phyloP scores from a whole-genome alignment of 306 rosid species.

The Lablab purpureus region DNA sequence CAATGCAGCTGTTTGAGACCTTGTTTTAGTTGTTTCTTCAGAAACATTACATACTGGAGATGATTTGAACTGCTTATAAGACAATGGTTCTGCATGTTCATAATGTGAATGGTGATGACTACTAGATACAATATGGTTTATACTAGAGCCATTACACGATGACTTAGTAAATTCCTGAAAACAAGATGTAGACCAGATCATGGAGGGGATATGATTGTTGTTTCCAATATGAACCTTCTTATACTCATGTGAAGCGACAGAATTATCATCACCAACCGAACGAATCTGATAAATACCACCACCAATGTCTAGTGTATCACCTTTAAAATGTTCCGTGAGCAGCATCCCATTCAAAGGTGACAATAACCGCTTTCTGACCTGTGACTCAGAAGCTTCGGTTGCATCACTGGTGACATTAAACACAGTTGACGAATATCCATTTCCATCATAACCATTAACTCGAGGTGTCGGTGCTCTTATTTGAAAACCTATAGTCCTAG shows the following conservation, averaged over 20 bases:
- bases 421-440: slow-evolving; percentile 49
- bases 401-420: slow-evolving; percentile 45
- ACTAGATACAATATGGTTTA: slow-evolving; percentile 42
- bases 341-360: slow-evolving; percentile 70
- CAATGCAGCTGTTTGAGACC: slow-evolving; percentile 48
- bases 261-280: slow-evolving; percentile 39
- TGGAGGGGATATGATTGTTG: slow-evolving; percentile 39
- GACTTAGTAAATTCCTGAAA: slow-evolving; percentile 53
- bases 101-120: slow-evolving; percentile 44
- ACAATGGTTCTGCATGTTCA: slow-evolving; percentile 47
- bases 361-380: slow-evolving; percentile 55
- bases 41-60: slow-evolving; percentile 44
- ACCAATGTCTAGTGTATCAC: slow-evolving; percentile 53
- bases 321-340: slow-evolving; percentile 56
- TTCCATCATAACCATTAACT: slow-evolving; percentile 48
- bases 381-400: slow-evolving; percentile 48
- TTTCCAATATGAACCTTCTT: slow-evolving; percentile 62
- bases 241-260: slow-evolving; percentile 50
- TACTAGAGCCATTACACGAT: slow-evolving; percentile 34
- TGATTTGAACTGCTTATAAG: slow-evolving; percentile 42
- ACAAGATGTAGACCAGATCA: slow-evolving; percentile 58
- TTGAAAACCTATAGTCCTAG: slow-evolving; percentile 73
- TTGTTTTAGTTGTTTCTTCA: slow-evolving; percentile 42
- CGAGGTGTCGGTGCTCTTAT: slow-evolving; percentile 51
- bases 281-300: slow-evolving; percentile 47